Conservation (phyloP, 2,329 filamentous ascomycete species). For the Fusarium cyanostomum region DNA sequence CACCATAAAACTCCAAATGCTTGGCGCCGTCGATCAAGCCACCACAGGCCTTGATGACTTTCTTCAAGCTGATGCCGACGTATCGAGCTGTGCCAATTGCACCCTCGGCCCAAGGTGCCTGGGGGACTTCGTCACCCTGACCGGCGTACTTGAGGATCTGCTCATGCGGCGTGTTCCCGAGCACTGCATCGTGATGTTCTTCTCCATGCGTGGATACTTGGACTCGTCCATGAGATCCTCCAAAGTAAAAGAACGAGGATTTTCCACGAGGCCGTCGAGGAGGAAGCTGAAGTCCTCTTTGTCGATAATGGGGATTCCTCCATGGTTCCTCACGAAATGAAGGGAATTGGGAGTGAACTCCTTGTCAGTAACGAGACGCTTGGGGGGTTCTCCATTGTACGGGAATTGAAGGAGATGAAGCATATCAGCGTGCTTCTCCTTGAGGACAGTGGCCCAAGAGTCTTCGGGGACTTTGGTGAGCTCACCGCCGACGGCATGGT, state of each 20-base stretch:
- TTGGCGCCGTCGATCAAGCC: conserved; percentile 63
- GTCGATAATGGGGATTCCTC: conserved; percentile 74
- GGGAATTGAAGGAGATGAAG: conserved; percentile 70
- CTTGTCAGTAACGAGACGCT: conserved; percentile 62
- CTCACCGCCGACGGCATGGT: conserved; percentile 56
- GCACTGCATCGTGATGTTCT: conserved; percentile 71
- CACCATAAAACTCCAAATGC: conserved; percentile 75
- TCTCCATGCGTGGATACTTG: conserved; percentile 67
- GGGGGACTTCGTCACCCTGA: conserved; percentile 70
- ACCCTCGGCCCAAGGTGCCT: conserved; percentile 69
- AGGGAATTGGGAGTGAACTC: conserved; percentile 67
- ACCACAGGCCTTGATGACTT: conserved; percentile 75
- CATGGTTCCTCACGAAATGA: conserved; percentile 77
- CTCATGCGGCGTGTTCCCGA: conserved; percentile 75
- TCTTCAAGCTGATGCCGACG: conserved; percentile 72
- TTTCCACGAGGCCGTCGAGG: conserved; percentile 69
- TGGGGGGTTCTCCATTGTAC: conserved; percentile 71
- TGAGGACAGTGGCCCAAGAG: conserved; percentile 63
- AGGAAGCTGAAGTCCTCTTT: conserved; percentile 61
- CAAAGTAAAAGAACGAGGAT: conserved; percentile 65
- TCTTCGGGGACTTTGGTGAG: conserved; percentile 62
- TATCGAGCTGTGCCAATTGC: conserved; percentile 74
- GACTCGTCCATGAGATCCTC: conserved; percentile 68
- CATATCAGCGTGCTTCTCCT: conserved; percentile 69
- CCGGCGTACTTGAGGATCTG: conserved; percentile 73